Base-by-base conservation (phyloP, 495 filamentous ascomycete genomes). In the Sordaria brevicollis region DNA sequence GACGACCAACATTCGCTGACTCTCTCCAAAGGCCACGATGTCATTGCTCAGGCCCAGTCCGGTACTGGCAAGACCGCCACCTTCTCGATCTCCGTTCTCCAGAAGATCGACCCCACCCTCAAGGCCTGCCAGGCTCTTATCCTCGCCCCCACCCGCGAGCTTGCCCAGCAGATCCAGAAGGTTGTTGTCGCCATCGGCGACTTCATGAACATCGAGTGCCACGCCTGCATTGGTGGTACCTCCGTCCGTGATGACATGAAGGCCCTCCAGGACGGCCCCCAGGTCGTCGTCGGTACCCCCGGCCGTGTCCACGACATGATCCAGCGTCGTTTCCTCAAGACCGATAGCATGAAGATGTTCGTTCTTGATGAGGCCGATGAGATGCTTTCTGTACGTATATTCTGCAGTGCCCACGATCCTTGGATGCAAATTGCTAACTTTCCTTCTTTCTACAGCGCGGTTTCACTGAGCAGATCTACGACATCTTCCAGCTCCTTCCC, bases 131-230 rank as follows among this genome's bases (percentile, higher is more conserved):
- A 98, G 84, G 95, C 94, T 13, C 89, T 99, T 38, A 93, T 99
- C 31, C 90, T 99, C n/a, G 94, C 95, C 21, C 95, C 95, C 10
- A 99, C 95, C 66, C 93, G 95, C 72, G 95, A 99, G 89, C 87
- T 99, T 68, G 95, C 95, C 38, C 95, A 93, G 68, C 95, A 99
- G 80, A 99, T 99, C 74, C 95, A 98, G 78, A 96, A 93, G 65
- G 95, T 99, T 67, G 89, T 99, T 73, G 92, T 98, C 86, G 95
- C 94, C 17, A 89, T 99, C 35, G 95, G 95, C 66, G 95, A 99
- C 79, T 99, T 96, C 85, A 98, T 98, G 96, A 99, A 98, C 77
- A 91, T 98, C 2, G 92, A 99, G 81, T 98, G 96, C 82, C 95
- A 99, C 75, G 93, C 95, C 74, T 98, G 96, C 80, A 99, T 99